These are phyloP conservation scores for Tylopilus balloui DNA, from an alignment of 768 basidiomycete species.

Conservation along the genomic window DNA sequence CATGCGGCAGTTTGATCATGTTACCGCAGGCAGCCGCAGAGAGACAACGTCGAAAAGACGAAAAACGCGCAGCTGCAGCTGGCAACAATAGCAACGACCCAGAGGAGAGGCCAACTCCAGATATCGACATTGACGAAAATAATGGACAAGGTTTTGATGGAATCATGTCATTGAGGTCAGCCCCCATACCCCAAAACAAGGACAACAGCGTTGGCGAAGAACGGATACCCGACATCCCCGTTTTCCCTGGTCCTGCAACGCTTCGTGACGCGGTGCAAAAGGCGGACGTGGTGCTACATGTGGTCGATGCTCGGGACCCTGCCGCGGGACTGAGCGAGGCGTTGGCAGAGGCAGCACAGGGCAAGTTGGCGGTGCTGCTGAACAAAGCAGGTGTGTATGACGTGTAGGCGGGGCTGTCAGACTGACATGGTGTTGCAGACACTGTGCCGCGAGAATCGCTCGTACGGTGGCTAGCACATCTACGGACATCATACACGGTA, in stretches of 20 bases:
- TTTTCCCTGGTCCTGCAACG: slow-evolving; percentile 26
- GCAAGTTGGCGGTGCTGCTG: slow-evolving; percentile 60
- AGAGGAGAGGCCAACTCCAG: slow-evolving; percentile 24
- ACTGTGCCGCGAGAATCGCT: slow-evolving; percentile 75
- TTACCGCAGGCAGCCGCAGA: slow-evolving; percentile 67
- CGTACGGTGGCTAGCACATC: slow-evolving; percentile 57
- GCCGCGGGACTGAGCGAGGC: slow-evolving; percentile 68
- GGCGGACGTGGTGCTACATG: slow-evolving; percentile 75
- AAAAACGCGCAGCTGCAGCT: slow-evolving; percentile 46
- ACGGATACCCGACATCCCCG: slow-evolving; percentile 17
- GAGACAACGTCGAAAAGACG: slow-evolving; percentile 62
- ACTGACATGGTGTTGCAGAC: slow-evolving; percentile 43
- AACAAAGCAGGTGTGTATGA: slow-evolving; percentile 78
- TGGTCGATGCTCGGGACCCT: slow-evolving; percentile 86
- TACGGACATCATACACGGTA: slow-evolving; percentile 59
- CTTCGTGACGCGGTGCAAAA: slow-evolving; percentile 53
- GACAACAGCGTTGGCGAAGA: neutral
- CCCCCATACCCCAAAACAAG: slow-evolving; percentile 1
- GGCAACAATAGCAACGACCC: slow-evolving; percentile 28
- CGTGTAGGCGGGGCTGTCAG: neutral
- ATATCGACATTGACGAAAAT: slow-evolving; percentile 27
- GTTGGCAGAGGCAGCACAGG: slow-evolving; percentile 38
- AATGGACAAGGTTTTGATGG: slow-evolving; percentile 39
- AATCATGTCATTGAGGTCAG: slow-evolving; percentile 20
- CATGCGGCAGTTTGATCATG: neutral